Evolutionary conservation across 768 basidiomycete species (phyloP).

Genomic region (Ramaria sp.): DNA sequence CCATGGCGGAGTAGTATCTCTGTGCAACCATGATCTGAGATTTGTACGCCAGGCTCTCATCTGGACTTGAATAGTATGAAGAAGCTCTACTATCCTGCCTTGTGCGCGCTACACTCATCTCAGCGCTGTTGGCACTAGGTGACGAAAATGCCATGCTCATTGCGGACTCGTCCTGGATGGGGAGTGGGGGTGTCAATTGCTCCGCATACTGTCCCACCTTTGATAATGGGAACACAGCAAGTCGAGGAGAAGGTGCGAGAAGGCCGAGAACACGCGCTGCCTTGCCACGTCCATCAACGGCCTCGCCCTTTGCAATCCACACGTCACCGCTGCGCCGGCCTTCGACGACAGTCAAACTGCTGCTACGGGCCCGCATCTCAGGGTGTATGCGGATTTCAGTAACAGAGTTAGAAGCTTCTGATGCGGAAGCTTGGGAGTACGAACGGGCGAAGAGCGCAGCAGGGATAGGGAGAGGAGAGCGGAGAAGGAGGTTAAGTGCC

Average conservation of each 20-base stretch:
- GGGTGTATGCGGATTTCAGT: constrained; percentile 9
- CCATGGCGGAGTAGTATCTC: constrained; percentile 60
- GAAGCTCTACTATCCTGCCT: constrained; percentile 44
- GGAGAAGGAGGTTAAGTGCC: constrained; percentile 47
- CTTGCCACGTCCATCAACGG: constrained; percentile 53
- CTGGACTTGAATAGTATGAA: constrained; percentile 39
- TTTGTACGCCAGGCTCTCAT: constrained; percentile 39
- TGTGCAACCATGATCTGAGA: constrained; percentile 63
- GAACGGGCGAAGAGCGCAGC: constrained; percentile 37
- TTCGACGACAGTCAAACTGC: constrained; percentile 46
- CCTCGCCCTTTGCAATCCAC: constrained; percentile 65
- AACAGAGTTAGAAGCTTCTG: background rate
- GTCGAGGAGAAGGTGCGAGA: constrained; percentile 50
- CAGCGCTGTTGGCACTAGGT: constrained; percentile 43
- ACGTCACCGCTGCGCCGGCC: constrained; percentile 64
- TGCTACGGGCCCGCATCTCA: constrained; percentile 4
- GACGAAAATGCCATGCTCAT: constrained; percentile 35
- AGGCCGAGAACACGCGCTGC: constrained; percentile 52
- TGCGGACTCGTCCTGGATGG: constrained; percentile 42
- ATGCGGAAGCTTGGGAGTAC: background rate
- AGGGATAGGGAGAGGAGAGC: constrained; percentile 56
- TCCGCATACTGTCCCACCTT: constrained; percentile 30
- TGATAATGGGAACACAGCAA: constrained; percentile 48
- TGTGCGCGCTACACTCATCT: constrained; percentile 33
- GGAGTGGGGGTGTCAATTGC: constrained; percentile 48